Conservation (phyloP, 2,329 filamentous ascomycete genomes). For the Boeremia lycopersici region DNA sequence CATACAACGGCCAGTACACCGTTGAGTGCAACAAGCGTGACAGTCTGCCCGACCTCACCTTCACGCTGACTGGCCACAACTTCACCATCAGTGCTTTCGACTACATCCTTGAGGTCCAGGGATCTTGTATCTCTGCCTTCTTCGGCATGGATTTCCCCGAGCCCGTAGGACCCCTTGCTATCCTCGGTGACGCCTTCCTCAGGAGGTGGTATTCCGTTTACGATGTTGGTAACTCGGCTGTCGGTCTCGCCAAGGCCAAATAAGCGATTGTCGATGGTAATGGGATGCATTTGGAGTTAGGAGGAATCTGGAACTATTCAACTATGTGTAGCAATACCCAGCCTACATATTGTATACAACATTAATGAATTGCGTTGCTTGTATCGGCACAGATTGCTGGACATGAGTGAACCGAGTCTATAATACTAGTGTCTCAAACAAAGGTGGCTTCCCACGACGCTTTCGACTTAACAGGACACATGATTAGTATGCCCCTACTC, state of each 20-base stretch:
- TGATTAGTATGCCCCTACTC: too few species aligned
- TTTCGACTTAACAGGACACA: background rate
- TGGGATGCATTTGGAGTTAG: conserved; percentile 5
- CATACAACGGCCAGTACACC: conserved; percentile 94
- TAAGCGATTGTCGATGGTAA: conserved; percentile 40
- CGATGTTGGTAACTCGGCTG: conserved; percentile 85
- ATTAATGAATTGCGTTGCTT: conserved; percentile 18
- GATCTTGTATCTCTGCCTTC: conserved; percentile 95
- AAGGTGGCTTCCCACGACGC: background rate
- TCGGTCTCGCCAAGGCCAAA: conserved; percentile 88
- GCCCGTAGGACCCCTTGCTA: conserved; percentile 88
- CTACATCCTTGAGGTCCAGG: conserved; percentile 95
- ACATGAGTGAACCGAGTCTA: conserved; percentile 24
- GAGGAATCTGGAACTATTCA: background rate
- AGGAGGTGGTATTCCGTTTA: conserved; percentile 96
- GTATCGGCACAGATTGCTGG: conserved; percentile 16
- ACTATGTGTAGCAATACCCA: conserved; percentile 16
- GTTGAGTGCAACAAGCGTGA: conserved; percentile 86
- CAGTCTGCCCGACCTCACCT: conserved; percentile 86
- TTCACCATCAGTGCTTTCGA: conserved; percentile 88
- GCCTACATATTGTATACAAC: conserved; percentile 25
- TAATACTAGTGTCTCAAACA: conserved; percentile 1
- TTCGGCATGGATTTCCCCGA: conserved; percentile 89
- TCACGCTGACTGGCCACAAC: conserved; percentile 87
- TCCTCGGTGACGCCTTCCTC: conserved; percentile 84